Evolutionary conservation across 2,329 filamentous ascomycete species (phyloP).

Genomic region (Xylariaceae sp.): DNA sequence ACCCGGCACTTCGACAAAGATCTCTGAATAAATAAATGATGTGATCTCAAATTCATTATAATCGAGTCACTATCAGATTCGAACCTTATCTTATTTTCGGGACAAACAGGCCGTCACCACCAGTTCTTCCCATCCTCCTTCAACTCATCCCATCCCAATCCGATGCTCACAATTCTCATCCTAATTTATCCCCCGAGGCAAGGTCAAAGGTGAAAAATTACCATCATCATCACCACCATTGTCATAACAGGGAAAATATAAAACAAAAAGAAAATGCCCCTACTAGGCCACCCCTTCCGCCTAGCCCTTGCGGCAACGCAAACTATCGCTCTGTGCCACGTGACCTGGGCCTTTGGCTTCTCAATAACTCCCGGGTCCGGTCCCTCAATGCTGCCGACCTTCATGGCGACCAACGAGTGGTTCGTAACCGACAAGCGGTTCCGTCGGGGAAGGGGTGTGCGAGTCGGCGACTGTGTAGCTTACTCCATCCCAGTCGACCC

Average conservation of each 20-base stretch:
- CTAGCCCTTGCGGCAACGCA: conserved; percentile 44
- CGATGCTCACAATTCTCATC: too few species aligned
- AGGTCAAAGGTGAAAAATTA: too few species aligned
- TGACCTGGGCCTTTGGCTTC: conserved; percentile 59
- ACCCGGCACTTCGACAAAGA: too few species aligned
- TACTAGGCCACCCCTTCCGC: conserved; percentile 36
- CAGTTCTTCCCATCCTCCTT: not conserved
- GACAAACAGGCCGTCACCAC: too few species aligned
- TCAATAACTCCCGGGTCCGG: conserved; percentile 59
- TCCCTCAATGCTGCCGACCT: conserved; percentile 86
- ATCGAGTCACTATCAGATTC: too few species aligned
- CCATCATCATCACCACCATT: not conserved
- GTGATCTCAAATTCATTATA: too few species aligned
- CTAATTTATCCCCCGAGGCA: too few species aligned
- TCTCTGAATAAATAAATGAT: too few species aligned
- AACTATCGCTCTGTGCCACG: conserved; percentile 44
- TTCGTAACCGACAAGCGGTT: conserved; percentile 65
- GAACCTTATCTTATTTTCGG: too few species aligned
- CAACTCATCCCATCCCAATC: conserved; percentile 5
- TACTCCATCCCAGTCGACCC: conserved; percentile 70
- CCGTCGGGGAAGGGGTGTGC: conserved; percentile 59
- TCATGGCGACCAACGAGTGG: conserved; percentile 63
- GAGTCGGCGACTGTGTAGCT: conserved; percentile 79
- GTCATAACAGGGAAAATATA: not conserved
- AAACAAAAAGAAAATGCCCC: conserved; percentile 13